Base-by-base conservation (phyloP, 2,329 filamentous ascomycete genomes). In the Fusarium nisikadoi region DNA sequence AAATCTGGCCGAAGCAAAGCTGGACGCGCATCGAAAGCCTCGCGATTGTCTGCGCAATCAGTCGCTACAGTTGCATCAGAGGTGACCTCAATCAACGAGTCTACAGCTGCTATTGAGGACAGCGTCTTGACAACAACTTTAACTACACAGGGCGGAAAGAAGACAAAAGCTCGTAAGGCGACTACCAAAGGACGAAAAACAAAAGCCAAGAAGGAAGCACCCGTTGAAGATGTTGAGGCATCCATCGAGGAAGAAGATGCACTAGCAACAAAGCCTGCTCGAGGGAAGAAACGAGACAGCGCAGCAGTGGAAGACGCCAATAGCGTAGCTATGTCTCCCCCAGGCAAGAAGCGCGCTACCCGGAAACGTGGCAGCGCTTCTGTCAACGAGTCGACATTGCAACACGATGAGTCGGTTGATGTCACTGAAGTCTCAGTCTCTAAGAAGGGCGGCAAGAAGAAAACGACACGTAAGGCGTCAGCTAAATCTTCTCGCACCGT, bases 21-120 rank as follows among this genome's bases (percentile, higher is more conserved):
- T 80, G 88, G 81, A 19, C 83, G 87, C 70, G 81, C 86, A 47
- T 96, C 94, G 27, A 95, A 94, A 79, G 86, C 87, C 13, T 93
- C 93, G 7, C 89, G 93, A 38, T 79, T 88, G 19, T 92, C 90
- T 3, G 82, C 84, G 9, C 89, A 91, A 71, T 91, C 90, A 4
- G 81, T 85, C 12, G 82, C 85, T 5, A 89, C 87, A 3, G 77
- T 80, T 4, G 77, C 83, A 5, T 88, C 88, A 0, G 88, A 91
- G 46, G 77, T 81, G 11, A 81, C 83, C 17, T 88, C 87, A 0
- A 49, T 86, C 6, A 80, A 83, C 27, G 87, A 89, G 25, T 78
- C 84, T 41, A 80, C 84, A 5, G 83, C 82, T 42, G 85, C 87
- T 12, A 80, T 84, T 42, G 89, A 90, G 54, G 89, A 91, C 60